Base-by-base conservation (phyloP, 73 alveolate species). In the Symbiodinium pilosum region DNA sequence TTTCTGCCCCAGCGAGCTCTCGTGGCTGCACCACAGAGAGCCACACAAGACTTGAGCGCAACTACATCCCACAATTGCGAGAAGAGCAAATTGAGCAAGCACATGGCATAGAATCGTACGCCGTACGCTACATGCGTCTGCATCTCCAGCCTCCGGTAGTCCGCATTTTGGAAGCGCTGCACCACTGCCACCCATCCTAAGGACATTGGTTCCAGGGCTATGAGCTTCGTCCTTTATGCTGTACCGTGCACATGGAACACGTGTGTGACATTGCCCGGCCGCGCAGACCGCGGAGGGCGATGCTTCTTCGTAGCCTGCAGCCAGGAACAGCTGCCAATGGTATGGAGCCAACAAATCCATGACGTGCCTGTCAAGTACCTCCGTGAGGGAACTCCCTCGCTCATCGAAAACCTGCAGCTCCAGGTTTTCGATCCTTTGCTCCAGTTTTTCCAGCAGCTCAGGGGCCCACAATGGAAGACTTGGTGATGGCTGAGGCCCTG, bases 401-500 rank as follows among this genome's bases (percentile, higher is more conserved):
- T 73, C 85, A 30, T 73, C 28, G 44, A 73, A 73, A n/a, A 73
- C 85, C 85, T 73, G 32, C 44, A 1, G 77, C n/a, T 34, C 30
- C n/a, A n/a, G n/a, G n/a, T n/a, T n/a, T n/a, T n/a, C n/a, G n/a
- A n/a, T n/a, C n/a, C n/a, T n/a, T n/a, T n/a, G n/a, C n/a, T n/a
- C n/a, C n/a, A n/a, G n/a, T n/a, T n/a, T n/a, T n/a, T n/a, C n/a
- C n/a, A n/a, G n/a, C n/a, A n/a, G n/a, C n/a, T n/a, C n/a, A n/a
- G n/a, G n/a, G 77, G 30, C 77, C 77, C 77, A 20, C 59, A 47
- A 88, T 88, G 34, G 95, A 88, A 14, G 95, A 88, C 47, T 88
- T 88, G 44, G 95, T 88, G 71, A 88, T 88, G 36, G 95, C 95
- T 20, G 95, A 88, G 34, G 95, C 86, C 95, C 95, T 88, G 43